phyloP scores from a whole-genome alignment of 2,329 filamentous ascomycete species.

The Cryphonectria naterciae region DNA sequence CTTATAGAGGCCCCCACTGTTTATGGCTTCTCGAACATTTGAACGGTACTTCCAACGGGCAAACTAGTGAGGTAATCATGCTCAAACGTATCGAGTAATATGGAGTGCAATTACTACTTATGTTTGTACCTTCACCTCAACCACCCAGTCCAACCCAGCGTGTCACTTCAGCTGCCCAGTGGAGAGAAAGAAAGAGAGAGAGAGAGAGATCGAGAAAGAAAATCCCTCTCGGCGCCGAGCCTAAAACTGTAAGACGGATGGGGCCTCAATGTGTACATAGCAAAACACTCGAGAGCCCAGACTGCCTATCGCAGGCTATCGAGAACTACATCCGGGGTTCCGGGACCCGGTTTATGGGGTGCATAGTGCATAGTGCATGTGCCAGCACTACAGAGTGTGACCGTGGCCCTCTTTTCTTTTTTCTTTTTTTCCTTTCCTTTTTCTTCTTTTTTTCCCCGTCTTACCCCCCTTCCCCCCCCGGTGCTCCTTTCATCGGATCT shows the following conservation, averaged over 20 bases:
- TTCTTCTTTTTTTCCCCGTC: not conserved
- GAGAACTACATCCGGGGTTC: not conserved
- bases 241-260: not conserved
- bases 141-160: not conserved
- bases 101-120: not conserved
- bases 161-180: not conserved
- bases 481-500: slow-evolving; percentile 25
- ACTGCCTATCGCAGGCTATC: not conserved
- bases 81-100: not conserved
- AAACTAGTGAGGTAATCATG: not conserved
- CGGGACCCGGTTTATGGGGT: slow-evolving; percentile 8
- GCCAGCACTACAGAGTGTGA: slow-evolving; percentile 7
- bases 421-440: not conserved
- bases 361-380: slow-evolving; percentile 1
- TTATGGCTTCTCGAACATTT: not conserved
- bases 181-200: not conserved
- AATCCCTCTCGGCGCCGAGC: not conserved
- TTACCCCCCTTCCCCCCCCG: not conserved
- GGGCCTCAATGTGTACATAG: not conserved
- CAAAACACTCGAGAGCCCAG: not conserved
- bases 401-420: slow-evolving; percentile 13
- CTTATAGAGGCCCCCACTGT: not conserved
- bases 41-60: not conserved
- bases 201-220: not conserved
- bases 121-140: not conserved